Evolutionary conservation across 345 rosid species (phyloP), one percentile per base, ranked within the genome.

Genomic region (Carallia pectinifolia): DNA sequence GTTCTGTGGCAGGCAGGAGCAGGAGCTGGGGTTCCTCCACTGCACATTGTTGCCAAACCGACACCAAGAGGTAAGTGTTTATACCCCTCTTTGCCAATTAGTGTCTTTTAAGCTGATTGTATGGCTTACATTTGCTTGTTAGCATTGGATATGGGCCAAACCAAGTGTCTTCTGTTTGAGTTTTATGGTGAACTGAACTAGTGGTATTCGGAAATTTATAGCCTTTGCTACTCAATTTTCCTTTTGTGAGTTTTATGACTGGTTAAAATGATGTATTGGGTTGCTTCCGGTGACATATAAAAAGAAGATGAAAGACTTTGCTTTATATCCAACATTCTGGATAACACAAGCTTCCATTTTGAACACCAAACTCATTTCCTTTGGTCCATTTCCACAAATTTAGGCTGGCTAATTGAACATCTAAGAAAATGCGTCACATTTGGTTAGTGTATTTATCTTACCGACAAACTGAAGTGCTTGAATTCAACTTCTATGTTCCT

Each of bases 31-130:
- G 5, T 5, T 70, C 72, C 74, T 44, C 5, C 17, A 1, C 34
- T 1, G 3, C 86, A 78, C 40, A 84, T 92, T 67, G 79, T 87
- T 48, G 95, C 97, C 17, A 94, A 91, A 66, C 96, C 88, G 54
- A 90, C 95, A 18, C 97, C 93, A 0, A 67, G 48, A 3, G 93
- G 93, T 85, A 81, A 27, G 66, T n/a, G 30, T 62, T 50, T 17
- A 56, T 60, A 7, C 47, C 9, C 17, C 33, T 50, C 30, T 0
- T 69, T 33, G 36, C 3, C 31, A 8, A 27, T 3, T 48, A n/a
- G 9, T 59, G 3, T 31, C 4, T 16, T 58, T 8, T 39, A 29
- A 56, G 50, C 50, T 37, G 50, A 4, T 34, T 23, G 40, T 38
- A 16, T 16, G 53, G 23, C 18, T 67, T 67, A 1, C 17, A 12